Evolutionary conservation across 371 early-diverging fungal genomes (phyloP).

Genomic region (Entomophthora muscae): DNA sequence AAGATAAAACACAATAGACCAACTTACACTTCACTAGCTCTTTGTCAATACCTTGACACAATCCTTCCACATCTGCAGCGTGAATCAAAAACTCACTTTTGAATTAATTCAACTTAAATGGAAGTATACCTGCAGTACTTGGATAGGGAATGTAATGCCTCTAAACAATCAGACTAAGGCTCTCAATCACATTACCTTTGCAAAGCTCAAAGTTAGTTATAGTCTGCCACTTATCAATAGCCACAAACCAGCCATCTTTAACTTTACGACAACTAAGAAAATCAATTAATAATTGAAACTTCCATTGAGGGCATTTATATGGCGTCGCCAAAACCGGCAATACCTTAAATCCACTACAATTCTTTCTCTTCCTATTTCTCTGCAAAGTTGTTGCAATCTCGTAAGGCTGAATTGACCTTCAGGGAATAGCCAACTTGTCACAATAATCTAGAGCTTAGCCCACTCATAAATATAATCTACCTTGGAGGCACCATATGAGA

Average conservation of each 20-base stretch:
- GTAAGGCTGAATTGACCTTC: slow-evolving; percentile 43
- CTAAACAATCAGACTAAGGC: slow-evolving; percentile 12
- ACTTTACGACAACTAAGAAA: slow-evolving; percentile 48
- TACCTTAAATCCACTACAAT: slow-evolving; percentile 83
- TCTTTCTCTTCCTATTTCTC: slow-evolving; percentile 50
- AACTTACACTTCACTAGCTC: slow-evolving; percentile 56
- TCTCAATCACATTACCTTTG: slow-evolving; percentile 22
- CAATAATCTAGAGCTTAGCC: slow-evolving; percentile 46
- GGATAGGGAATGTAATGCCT: slow-evolving; percentile 35
- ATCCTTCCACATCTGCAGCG: slow-evolving; percentile 94
- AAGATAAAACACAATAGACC: not conserved
- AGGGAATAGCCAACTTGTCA: slow-evolving; percentile 87
- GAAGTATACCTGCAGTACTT: slow-evolving; percentile 48
- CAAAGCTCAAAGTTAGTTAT: slow-evolving; percentile 74
- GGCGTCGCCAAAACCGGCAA: too few species aligned
- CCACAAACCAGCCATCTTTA: slow-evolving; percentile 71
- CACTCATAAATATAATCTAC: slow-evolving; percentile 15
- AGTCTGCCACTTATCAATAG: slow-evolving; percentile 94
- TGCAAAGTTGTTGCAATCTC: slow-evolving; percentile 37
- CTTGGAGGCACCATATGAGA: slow-evolving; percentile 70
- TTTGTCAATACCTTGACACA: slow-evolving; percentile 83
- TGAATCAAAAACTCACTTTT: slow-evolving; percentile 84
- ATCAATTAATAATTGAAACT: not conserved
- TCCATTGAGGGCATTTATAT: too few species aligned
- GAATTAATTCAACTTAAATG: not conserved